Conservation (phyloP, 805 yeast species). For the Maudiozyma bulderi region DNA sequence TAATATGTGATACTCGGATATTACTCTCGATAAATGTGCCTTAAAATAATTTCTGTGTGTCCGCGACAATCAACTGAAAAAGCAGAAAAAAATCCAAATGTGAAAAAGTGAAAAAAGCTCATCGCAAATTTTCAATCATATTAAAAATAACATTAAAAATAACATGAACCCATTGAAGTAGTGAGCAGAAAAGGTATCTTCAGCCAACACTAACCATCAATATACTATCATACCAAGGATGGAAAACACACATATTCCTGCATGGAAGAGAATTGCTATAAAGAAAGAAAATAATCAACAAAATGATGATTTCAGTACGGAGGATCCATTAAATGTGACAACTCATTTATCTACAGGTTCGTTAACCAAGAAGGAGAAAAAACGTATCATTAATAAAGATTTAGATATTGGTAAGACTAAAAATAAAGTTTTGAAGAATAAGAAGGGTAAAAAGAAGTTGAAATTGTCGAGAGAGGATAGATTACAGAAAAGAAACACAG, state of each 20-base stretch:
- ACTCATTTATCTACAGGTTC: slow-evolving; percentile 30
- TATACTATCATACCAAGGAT: background rate
- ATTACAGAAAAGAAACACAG: slow-evolving; percentile 14
- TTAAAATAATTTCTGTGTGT: no score
- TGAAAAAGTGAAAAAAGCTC: background rate
- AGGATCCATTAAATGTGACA: slow-evolving; percentile 29
- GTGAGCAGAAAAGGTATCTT: no score
- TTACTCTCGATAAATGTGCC: no score
- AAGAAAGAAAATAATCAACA: slow-evolving; percentile 8
- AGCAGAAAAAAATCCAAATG: no score
- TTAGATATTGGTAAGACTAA: slow-evolving; percentile 3
- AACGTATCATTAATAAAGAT: slow-evolving; percentile 17
- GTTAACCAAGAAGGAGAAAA: slow-evolving; percentile 24
- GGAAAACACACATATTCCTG: slow-evolving; percentile 25
- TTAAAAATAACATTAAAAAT: background rate
- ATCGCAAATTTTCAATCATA: slow-evolving; percentile 1
- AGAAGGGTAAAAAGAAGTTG: slow-evolving; percentile 18
- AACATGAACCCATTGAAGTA: background rate
- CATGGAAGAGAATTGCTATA: slow-evolving; percentile 29
- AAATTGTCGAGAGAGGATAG: slow-evolving; percentile 24
- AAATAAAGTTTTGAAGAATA: slow-evolving; percentile 11
- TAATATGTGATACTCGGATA: no score
- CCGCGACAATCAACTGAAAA: no score
- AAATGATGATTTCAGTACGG: slow-evolving; percentile 5
- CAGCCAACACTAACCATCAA: no score